Percentiles rank a stretch among this genome's conserved stretches.
These are phyloP conservation scores for Calendula officinalis DNA, from an alignment of 129 eudicot genomes.

Conservation along the genomic window DNA sequence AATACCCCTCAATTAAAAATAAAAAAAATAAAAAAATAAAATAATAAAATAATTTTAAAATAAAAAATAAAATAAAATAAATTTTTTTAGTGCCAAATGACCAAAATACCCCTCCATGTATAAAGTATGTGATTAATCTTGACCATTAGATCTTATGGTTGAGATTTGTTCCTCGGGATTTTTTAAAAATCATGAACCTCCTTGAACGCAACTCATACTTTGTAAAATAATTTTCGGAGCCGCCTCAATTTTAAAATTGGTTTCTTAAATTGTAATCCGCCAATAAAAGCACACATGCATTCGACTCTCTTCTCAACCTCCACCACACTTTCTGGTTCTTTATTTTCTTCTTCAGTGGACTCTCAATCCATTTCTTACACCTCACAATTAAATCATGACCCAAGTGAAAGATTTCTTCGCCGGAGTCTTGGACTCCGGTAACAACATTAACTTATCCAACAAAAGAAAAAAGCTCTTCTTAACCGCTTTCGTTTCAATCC, in stretches of 20 bases:
- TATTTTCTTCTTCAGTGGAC: neutral
- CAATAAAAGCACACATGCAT: slow-evolving; percentile 25
- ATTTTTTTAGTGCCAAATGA: no score
- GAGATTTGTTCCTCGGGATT: no score
- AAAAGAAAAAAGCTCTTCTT: slow-evolving; percentile 44
- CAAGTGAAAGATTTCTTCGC: slow-evolving; percentile 28
- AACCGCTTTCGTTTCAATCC: slow-evolving; percentile 36
- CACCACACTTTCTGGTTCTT: neutral
- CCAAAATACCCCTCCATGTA: no score
- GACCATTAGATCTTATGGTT: no score
- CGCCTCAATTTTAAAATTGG: neutral
- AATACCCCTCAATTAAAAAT: no score
- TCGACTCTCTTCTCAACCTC: slow-evolving; percentile 14
- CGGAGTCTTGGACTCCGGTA: slow-evolving; percentile 34
- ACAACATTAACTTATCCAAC: slow-evolving; percentile 18
- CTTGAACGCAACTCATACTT: no score
- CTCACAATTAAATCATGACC: slow-evolving; percentile 1
- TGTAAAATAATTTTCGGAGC: neutral
- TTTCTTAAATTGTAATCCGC: neutral
- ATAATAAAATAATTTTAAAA: no score
- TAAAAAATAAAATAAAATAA: no score
- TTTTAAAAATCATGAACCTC: no score
- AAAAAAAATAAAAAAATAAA: no score
- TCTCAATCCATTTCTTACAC: neutral
- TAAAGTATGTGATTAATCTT: no score